Base-by-base conservation (phyloP, 768 basidiomycete species). In the Lactifluus piperatus region DNA sequence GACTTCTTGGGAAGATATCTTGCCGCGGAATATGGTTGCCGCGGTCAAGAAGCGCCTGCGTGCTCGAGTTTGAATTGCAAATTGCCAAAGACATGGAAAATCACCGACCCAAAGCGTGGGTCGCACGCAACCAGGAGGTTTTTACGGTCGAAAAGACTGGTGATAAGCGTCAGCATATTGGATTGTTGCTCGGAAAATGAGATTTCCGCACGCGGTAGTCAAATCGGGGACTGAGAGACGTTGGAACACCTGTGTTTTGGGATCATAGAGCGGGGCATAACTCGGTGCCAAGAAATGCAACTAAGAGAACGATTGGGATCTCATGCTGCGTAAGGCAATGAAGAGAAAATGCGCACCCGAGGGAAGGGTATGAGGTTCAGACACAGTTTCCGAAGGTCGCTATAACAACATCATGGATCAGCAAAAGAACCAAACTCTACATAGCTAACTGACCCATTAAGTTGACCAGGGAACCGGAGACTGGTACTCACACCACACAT, bases 281-380 rank as follows among this genome's bases (percentile, higher is more conserved):
- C 91, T 94, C 50, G 92, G 91, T 77, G 92, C 89, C 66, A 99
- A 81, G 82, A 97, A 99, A 71, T 99, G 95, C 53, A 98, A 81
- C 86, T 95, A 71, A 67, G 68, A 51, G 27, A 37, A 55, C 16
- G 60, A 43, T 58, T 44, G 37, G 63, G 32, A 18, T 37, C 13
- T 26, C 32, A 13, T 14, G 3, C 8, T 10, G 41, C 18, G 20
- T 13, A 24, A 11, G 4, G 13, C n/a, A n/a, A n/a, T n/a, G 34
- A 34, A 34, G 9, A 29, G 5, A 6, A 16, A 47, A 24, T 16
- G 10, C 82, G 53, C 71, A 88, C 88, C 60, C 94, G 92, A 65
- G 95, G 95, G 81, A 98, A 99, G 0, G 95, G 95, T 62, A 98
- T 79, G 53, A 97, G 80, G 73, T 98, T 98, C 82, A 95, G 86